Conservation (phyloP, 2,329 filamentous ascomycete species). For the Myriosclerotinia curreyana region DNA sequence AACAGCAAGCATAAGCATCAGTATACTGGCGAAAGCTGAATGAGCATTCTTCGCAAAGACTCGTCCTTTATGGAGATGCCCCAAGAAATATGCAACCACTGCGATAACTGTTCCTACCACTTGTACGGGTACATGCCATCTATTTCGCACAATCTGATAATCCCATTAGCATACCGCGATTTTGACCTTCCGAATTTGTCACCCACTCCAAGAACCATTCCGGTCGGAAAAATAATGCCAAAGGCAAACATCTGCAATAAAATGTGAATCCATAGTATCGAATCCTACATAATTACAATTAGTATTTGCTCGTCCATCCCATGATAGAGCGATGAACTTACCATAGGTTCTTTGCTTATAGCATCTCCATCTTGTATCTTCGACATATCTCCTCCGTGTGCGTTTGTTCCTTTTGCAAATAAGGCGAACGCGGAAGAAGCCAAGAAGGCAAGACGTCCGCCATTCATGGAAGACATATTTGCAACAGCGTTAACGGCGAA, state of each 20-base stretch:
- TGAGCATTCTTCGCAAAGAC: constrained; percentile 83
- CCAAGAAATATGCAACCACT: constrained; percentile 82
- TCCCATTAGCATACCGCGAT: constrained; percentile 9
- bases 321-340: constrained; percentile 43
- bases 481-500: background rate
- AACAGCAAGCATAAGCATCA: constrained; percentile 74
- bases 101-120: constrained; percentile 70
- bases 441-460: constrained; percentile 13
- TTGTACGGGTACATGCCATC: constrained; percentile 93
- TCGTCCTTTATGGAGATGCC: constrained; percentile 84
- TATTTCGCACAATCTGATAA: constrained; percentile 74
- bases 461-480: constrained; percentile 12
- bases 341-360: constrained; percentile 70
- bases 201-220: constrained; percentile 90
- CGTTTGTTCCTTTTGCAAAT: constrained; percentile 26
- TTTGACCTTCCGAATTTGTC: background rate
- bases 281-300: constrained; percentile 53
- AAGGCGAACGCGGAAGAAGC: constrained; percentile 23
- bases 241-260: constrained; percentile 82
- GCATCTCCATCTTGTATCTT: constrained; percentile 66
- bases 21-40: constrained; percentile 70
- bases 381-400: constrained; percentile 47
- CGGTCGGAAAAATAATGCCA: constrained; percentile 86
- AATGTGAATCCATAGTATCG: constrained; percentile 91
- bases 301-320: constrained; percentile 33